Evolutionary conservation across 2,329 filamentous ascomycete species (phyloP).

Genomic region (Calonectria honghensis): DNA sequence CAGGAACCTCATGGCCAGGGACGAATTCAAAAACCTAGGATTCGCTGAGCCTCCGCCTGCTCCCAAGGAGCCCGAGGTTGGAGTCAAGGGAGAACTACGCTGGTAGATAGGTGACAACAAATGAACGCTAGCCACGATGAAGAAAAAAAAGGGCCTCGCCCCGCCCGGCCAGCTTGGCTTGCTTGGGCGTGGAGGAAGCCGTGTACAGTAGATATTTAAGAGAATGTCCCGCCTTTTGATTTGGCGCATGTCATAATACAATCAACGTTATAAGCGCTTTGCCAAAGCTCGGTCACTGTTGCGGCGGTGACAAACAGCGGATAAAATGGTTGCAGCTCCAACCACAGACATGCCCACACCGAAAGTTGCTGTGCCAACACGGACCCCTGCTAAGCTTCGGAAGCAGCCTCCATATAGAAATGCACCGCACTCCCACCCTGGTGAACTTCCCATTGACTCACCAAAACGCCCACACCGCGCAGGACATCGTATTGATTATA

Average conservation of each 20-base stretch:
- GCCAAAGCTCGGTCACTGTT: constrained; percentile 10
- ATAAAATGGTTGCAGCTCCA: neutral
- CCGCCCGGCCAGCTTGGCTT: constrained; percentile 43
- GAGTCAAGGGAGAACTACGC: constrained; percentile 61
- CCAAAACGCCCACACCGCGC: constrained; percentile 42
- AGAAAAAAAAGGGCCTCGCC: constrained; percentile 33
- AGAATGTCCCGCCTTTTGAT: constrained; percentile 21
- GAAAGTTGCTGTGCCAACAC: constrained; percentile 56
- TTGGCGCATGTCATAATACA: constrained; percentile 14
- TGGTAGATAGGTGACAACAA: constrained; percentile 56
- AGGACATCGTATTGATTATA: constrained; percentile 47
- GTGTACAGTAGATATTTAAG: constrained; percentile 38
- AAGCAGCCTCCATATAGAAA: constrained; percentile 35
- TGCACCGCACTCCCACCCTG: constrained; percentile 39
- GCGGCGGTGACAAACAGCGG: constrained; percentile 39
- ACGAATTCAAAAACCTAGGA: constrained; percentile 95
- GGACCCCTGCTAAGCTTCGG: neutral
- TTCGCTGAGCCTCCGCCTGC: constrained; percentile 68
- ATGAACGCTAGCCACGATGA: constrained; percentile 55
- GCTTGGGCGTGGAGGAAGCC: neutral
- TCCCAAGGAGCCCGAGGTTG: constrained; percentile 57
- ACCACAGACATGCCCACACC: no score
- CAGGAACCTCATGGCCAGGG: constrained; percentile 95
- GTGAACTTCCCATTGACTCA: constrained; percentile 38
- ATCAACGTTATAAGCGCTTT: constrained; percentile 11